Evolutionary conservation across 2,329 filamentous ascomycete species (phyloP), one percentile per base, ranked within the genome.

Genomic region (Neopestalotiopsis sp.): DNA sequence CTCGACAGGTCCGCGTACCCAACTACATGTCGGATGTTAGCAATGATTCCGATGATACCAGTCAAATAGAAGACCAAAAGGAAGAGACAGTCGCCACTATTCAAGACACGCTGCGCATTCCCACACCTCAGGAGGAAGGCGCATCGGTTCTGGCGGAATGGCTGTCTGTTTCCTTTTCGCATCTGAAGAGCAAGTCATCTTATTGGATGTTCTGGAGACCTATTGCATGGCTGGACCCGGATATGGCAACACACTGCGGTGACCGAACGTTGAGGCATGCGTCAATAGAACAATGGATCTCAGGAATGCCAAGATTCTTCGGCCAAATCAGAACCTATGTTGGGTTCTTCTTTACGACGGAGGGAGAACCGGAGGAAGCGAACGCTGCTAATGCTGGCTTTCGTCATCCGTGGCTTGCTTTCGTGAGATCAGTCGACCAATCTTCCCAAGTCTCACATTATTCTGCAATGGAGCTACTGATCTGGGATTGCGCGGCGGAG

Each of bases 331-430:
- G 82, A 56, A 82, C 81, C 1, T 83, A 80, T 70, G 68, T 79
- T 1, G 86, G 84, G 0, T 73, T 89, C 5, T 89, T 89, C 72
- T 87, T 87, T 71, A 88, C 85, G 0, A 77, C 81, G 17, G 79
- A 81, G 7, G 80, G 77, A 13, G 74, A 76, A 1, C 83, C 81
- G 80, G 76, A 81, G 56, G 67, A 67, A 12, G 70, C 73, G 1
- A 59, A 68, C 2, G 71, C 72, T 17, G 74, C 72, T 9, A 68
- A 71, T 40, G 68, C 73, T n/a, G 49, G 70, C 28, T 53, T 67
- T 63, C 81, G 83, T 10, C 82, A 84, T 59, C 85, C 88, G 0
- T 90, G 87, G 87, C 71, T 89, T 42, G 85, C 79, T 0, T 73
- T 87, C 14, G 82, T 83, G 68, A 82, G 88, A 12, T 82, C 85